These are phyloP conservation scores for Monosporozyma solicola DNA, from an alignment of 805 yeast species.

Conservation along the genomic window DNA sequence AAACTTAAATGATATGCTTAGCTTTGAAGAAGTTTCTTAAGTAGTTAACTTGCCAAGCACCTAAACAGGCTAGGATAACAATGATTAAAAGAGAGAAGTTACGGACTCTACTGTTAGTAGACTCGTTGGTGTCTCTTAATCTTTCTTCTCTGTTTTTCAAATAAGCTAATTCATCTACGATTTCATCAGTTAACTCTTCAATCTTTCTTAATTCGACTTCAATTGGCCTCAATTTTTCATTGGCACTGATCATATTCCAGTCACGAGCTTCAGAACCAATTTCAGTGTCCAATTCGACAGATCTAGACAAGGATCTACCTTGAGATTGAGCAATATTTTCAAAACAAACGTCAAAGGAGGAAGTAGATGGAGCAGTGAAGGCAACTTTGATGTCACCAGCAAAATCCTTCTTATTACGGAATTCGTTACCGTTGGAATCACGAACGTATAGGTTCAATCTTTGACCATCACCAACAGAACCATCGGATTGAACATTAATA, in stretches of 20 bases:
- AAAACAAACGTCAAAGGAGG: slow-evolving; percentile 89
- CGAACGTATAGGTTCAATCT: slow-evolving; percentile 53
- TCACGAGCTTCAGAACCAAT: slow-evolving; percentile 96
- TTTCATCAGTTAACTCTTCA: slow-evolving; percentile 79
- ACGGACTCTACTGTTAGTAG: slow-evolving; percentile 88
- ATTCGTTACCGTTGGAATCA: slow-evolving; percentile 80
- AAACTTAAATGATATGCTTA: slow-evolving; percentile 55
- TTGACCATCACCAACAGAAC: slow-evolving; percentile 83
- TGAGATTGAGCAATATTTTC: slow-evolving; percentile 40
- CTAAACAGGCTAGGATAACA: slow-evolving; percentile 62
- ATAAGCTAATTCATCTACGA: slow-evolving; percentile 70
- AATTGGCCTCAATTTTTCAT: slow-evolving; percentile 85
- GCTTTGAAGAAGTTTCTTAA: slow-evolving; percentile 87
- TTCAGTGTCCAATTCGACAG: slow-evolving; percentile 83
- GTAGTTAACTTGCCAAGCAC: slow-evolving; percentile 88
- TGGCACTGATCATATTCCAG: slow-evolving; percentile 91
- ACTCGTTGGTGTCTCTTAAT: slow-evolving; percentile 93
- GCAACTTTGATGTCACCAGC: slow-evolving; percentile 66
- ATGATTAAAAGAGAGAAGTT: slow-evolving; percentile 70
- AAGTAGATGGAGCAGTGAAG: slow-evolving; percentile 73
- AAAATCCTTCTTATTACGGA: slow-evolving; percentile 67
- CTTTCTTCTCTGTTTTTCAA: slow-evolving; percentile 82
- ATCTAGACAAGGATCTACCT: slow-evolving; percentile 46
- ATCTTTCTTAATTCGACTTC: slow-evolving; percentile 84
- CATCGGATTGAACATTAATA: slow-evolving; percentile 66